A percentile compares a stretch with the other conserved stretches of the same genome.
These are phyloP conservation scores for Linum trigynum DNA, from an alignment of 345 rosid species.

Conservation along the genomic window DNA sequence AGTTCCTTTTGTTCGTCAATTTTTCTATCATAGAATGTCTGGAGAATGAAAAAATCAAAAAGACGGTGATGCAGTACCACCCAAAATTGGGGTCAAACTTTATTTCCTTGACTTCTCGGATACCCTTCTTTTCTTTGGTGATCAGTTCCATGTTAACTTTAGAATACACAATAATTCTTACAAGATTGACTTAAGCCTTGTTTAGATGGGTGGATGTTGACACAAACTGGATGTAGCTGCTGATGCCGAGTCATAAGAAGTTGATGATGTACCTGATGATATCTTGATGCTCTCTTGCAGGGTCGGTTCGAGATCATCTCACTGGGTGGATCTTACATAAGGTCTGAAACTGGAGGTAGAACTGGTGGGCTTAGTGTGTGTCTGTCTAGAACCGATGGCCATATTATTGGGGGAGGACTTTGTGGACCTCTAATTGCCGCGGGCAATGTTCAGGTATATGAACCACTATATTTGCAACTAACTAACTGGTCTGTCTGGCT, in stretches of 20 bases:
- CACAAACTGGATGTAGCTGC: not conserved
- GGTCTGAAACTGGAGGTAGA: conserved; percentile 63
- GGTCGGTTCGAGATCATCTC: conserved; percentile 84
- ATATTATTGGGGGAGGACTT: conserved; percentile 88
- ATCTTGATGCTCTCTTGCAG: conserved; percentile 22
- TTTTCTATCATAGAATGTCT: too few relatives aligned
- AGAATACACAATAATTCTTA: not conserved
- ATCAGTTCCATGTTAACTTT: not conserved
- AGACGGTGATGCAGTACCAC: not conserved
- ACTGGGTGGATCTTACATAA: conserved; percentile 73
- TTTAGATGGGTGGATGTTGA: not conserved
- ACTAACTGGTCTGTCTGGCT: not conserved
- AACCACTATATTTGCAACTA: not conserved
- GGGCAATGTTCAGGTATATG: conserved; percentile 79
- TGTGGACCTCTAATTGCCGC: conserved; percentile 76
- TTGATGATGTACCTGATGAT: not conserved
- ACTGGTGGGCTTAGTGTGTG: conserved; percentile 83
- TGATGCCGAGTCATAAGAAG: not conserved
- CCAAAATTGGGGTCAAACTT: too few relatives aligned
- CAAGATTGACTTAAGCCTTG: too few relatives aligned
- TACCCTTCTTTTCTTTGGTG: not conserved
- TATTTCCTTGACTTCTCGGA: not conserved
- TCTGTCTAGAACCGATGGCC: conserved; percentile 60
- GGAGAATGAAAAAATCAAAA: not conserved
- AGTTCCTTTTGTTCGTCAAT: too few relatives aligned